Percentiles rank a stretch among this genome's conserved stretches.
Conservation (phyloP, 257 asterid species). For the Solanum stenotomum region DNA sequence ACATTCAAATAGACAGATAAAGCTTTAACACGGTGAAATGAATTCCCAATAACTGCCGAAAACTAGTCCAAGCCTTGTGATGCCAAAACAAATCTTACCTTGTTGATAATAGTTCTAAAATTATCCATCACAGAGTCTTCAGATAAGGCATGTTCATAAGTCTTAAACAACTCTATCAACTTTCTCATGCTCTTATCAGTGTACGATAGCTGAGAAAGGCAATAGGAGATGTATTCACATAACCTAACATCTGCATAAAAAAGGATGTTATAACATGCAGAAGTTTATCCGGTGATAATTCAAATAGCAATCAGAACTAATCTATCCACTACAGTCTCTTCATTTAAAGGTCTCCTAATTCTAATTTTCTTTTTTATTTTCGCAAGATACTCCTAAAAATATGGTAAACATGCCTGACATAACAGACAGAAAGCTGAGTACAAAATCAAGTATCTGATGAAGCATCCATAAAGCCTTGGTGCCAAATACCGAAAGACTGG, state of each 20-base stretch:
- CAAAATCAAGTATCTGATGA: not conserved
- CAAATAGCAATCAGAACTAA: not conserved
- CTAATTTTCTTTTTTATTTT: not conserved
- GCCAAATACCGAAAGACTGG: not conserved
- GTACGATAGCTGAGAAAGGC: constrained; percentile 88
- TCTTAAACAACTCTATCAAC: constrained; percentile 76
- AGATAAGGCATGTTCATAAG: constrained; percentile 70
- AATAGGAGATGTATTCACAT: constrained; percentile 87
- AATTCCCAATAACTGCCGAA: not conserved
- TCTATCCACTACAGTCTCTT: not conserved
- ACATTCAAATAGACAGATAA: not conserved
- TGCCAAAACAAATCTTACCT: constrained; percentile 36
- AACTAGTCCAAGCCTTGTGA: not conserved
- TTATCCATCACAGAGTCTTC: constrained; percentile 82
- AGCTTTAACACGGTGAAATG: not conserved
- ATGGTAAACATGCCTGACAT: not conserved
- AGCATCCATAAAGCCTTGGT: not conserved
- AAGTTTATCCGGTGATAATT: not conserved
- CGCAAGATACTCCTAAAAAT: not conserved
- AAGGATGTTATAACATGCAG: not conserved
- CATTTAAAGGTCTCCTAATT: not conserved
- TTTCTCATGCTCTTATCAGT: constrained; percentile 85
- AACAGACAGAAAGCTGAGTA: not conserved
- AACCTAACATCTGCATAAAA: constrained; percentile 59
- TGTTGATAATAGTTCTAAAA: constrained; percentile 64